phyloP scores from a whole-genome alignment of 306 rosid genomes.

The Begonia fuchsioides region DNA sequence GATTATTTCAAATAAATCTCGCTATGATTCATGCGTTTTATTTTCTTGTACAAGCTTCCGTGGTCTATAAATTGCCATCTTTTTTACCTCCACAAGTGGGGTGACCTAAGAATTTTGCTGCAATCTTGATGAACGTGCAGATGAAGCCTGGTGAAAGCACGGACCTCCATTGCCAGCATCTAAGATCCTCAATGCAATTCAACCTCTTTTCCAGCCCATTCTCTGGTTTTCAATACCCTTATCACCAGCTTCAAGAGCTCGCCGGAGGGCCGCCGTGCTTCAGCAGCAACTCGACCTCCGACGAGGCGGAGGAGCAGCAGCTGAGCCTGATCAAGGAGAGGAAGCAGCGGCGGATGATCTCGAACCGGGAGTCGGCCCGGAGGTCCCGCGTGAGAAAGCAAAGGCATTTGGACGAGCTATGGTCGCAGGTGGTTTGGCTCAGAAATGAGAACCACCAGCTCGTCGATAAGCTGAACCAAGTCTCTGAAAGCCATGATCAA shows the following conservation, averaged over 20 bases:
- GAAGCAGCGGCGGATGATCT: constrained; percentile 81
- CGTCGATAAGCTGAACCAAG: constrained; percentile 48
- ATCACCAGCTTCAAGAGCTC: constrained; percentile 35
- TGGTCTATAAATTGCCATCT: no score
- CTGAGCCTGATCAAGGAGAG: constrained; percentile 56
- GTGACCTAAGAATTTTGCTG: no score
- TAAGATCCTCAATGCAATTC: constrained; percentile 26
- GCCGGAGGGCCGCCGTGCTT: constrained; percentile 29
- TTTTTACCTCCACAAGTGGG: no score
- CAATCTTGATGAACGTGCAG: constrained; percentile 6
- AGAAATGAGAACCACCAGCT: constrained; percentile 72
- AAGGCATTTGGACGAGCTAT: constrained; percentile 79
- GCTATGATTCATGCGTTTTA: no score
- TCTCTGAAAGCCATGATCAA: constrained; percentile 44
- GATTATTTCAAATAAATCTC: no score
- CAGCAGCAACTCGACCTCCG: constrained; percentile 79
- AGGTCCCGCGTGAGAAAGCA: constrained; percentile 89
- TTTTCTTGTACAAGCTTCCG: no score
- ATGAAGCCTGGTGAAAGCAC: constrained; percentile 50
- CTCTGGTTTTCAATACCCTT: constrained; percentile 24
- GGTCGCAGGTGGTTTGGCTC: constrained; percentile 93
- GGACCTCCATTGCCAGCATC: constrained; percentile 37
- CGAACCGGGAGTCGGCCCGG: constrained; percentile 90
- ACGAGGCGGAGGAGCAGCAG: constrained; percentile 75
- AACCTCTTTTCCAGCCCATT: constrained; percentile 29